Evolutionary conservation across 140 eudicot species (phyloP).

Genomic region (Erigeron philadelphicus): DNA sequence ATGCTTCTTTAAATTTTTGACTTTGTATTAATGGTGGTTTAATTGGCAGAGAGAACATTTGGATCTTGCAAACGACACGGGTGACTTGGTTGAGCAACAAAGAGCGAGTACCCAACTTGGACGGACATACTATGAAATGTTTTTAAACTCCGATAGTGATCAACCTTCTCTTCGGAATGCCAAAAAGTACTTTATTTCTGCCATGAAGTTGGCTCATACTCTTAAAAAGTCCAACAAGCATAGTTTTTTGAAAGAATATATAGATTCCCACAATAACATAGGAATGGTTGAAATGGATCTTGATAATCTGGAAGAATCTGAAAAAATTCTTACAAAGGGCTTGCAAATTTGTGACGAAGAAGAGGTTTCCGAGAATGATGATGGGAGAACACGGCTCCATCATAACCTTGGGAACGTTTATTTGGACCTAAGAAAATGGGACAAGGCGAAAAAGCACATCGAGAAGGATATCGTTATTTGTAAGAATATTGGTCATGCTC

Average conservation of each 20-base stretch:
- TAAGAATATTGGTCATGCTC: slow-evolving; percentile 56
- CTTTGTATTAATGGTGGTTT: neutral
- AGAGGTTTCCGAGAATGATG: slow-evolving; percentile 70
- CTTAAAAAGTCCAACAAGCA: slow-evolving; percentile 45
- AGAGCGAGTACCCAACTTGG: slow-evolving; percentile 95
- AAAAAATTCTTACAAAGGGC: slow-evolving; percentile 60
- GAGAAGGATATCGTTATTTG: slow-evolving; percentile 79
- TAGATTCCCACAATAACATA: slow-evolving; percentile 80
- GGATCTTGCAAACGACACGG: slow-evolving; percentile 64
- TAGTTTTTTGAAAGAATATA: slow-evolving; percentile 68
- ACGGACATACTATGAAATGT: slow-evolving; percentile 89
- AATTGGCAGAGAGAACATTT: slow-evolving; percentile 67
- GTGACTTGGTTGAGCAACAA: slow-evolving; percentile 84
- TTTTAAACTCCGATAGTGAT: slow-evolving; percentile 54
- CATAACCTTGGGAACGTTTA: slow-evolving; percentile 87
- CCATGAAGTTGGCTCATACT: slow-evolving; percentile 71
- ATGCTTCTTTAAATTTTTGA: too few relatives aligned
- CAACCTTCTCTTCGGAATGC: slow-evolving; percentile 67
- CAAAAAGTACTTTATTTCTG: slow-evolving; percentile 65
- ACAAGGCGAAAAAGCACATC: slow-evolving; percentile 57
- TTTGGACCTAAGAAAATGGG: slow-evolving; percentile 77
- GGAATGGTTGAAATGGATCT: slow-evolving; percentile 97
- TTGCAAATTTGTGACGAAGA: slow-evolving; percentile 82
- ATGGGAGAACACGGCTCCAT: slow-evolving; percentile 81
- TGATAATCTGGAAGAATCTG: slow-evolving; percentile 79